phyloP scores from a whole-genome alignment of 2,329 filamentous ascomycete species.

The Myriosclerotinia curreyana region DNA sequence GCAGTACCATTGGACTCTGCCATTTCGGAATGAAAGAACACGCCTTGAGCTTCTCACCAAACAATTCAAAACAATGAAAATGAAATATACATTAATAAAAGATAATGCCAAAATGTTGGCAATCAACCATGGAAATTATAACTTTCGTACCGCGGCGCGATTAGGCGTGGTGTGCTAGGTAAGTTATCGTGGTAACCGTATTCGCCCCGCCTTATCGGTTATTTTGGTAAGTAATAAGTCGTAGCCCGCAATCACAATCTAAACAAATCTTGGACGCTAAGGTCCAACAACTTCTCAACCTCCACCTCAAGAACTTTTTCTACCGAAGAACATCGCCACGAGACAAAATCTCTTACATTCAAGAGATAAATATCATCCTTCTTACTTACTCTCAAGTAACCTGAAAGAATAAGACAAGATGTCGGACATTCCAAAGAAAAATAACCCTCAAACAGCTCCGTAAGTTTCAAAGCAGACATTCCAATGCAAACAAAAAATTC shows the following conservation, averaged over 20 bases:
- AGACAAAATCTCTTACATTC: conserved; percentile 19
- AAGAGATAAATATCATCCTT: conserved; percentile 13
- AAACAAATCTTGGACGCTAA: conserved; percentile 23
- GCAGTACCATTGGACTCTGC: conserved; percentile 33
- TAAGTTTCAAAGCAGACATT: conserved; percentile 45
- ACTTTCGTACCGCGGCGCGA: conserved; percentile 11
- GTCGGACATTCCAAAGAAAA: conserved; percentile 64
- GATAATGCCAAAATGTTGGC: conserved; percentile 7
- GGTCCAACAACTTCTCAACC: conserved; percentile 24
- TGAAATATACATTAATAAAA: conserved; percentile 9
- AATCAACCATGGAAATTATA: not conserved
- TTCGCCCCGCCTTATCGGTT: conserved; percentile 24
- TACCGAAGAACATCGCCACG: conserved; percentile 19
- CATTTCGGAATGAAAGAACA: conserved; percentile 30
- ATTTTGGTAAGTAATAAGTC: conserved; percentile 18
- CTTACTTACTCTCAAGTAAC: conserved; percentile 5
- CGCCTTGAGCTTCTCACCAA: conserved; percentile 19
- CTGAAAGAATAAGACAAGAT: conserved; percentile 42
- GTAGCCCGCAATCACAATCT: conserved; percentile 23
- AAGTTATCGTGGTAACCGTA: not conserved
- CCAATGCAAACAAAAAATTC: conserved; percentile 11
- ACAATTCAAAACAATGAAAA: not conserved
- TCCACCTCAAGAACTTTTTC: conserved; percentile 23
- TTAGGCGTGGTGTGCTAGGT: not conserved
- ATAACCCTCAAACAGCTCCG: conserved; percentile 58